Evolutionary conservation across 1,284 basidiomycete genomes (phyloP).

Genomic region (Leccinum subspadiceum): DNA sequence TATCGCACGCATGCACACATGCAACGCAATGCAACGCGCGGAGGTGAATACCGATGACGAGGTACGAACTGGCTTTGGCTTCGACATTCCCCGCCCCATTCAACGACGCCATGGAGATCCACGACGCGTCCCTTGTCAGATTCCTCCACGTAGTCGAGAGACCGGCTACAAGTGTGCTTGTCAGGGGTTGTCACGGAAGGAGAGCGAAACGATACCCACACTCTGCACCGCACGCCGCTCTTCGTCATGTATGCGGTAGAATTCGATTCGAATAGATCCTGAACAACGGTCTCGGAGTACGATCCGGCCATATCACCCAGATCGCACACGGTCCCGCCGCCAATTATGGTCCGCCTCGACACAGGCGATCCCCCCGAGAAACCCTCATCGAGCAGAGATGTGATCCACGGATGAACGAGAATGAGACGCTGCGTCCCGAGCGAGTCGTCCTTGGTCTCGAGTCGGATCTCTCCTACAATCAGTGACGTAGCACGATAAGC

Average conservation of each 20-base stretch:
- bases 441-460: too few relatives aligned
- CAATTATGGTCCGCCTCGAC: too few relatives aligned
- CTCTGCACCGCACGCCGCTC: not conserved
- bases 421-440: too few relatives aligned
- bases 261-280: not conserved
- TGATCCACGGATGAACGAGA: too few relatives aligned
- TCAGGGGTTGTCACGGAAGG: not conserved
- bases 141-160: conserved; percentile 8
- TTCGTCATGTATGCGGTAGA: not conserved
- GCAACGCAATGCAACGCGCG: not conserved
- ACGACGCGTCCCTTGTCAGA: not conserved
- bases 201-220: not conserved
- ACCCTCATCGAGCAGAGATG: too few relatives aligned
- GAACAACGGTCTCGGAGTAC: too few relatives aligned
- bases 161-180: conserved; percentile 5
- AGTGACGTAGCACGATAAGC: too few relatives aligned
- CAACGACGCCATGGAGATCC: conserved; percentile 6
- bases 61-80: conserved; percentile 15
- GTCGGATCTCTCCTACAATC: too few relatives aligned
- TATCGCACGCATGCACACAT: not conserved
- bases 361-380: too few relatives aligned
- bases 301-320: too few relatives aligned
- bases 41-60: not conserved
- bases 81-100: conserved; percentile 2
- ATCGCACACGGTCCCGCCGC: too few relatives aligned